These are phyloP conservation scores for Chaetomium sp. DNA, from an alignment of 2,329 filamentous ascomycete species.

Conservation along the genomic window DNA sequence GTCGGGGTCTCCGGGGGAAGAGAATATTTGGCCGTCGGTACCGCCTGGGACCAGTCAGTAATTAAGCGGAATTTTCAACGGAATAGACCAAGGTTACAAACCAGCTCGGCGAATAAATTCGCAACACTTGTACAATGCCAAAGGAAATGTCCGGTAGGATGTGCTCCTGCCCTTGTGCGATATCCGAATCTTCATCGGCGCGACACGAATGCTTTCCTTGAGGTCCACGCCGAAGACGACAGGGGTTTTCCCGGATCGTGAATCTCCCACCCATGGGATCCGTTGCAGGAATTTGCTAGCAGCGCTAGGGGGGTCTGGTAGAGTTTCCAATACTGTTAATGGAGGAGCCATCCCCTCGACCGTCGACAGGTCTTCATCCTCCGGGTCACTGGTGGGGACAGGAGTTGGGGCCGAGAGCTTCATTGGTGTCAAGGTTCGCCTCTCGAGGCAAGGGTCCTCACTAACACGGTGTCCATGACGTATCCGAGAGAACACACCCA, in stretches of 20 bases:
- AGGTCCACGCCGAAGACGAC: constrained; percentile 21
- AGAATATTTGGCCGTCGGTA: constrained; percentile 17
- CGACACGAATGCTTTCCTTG: constrained; percentile 19
- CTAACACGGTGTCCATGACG: constrained; percentile 7
- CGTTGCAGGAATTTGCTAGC: constrained; percentile 11
- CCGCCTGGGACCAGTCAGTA: constrained; percentile 10
- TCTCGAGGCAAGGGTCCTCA: constrained; percentile 19
- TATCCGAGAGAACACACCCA: constrained; percentile 16
- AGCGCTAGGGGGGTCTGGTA: not conserved
- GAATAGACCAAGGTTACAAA: not conserved
- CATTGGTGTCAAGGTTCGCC: constrained; percentile 18
- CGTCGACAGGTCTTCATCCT: not conserved
- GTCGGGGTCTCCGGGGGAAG: constrained; percentile 16
- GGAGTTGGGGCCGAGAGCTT: constrained; percentile 8
- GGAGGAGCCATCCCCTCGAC: not conserved
- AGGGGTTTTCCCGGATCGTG: constrained; percentile 1
- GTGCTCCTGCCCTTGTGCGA: constrained; percentile 22
- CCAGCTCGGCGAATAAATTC: constrained; percentile 21
- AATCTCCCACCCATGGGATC: constrained; percentile 13
- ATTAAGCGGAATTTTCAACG: not conserved
- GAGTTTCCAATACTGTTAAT: not conserved
- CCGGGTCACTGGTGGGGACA: not conserved
- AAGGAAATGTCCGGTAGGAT: constrained; percentile 20
- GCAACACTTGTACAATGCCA: constrained; percentile 23
- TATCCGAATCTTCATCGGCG: constrained; percentile 21